A percentile compares a stretch with the other conserved stretches of the same genome.
Evolutionary conservation across 495 filamentous ascomycete species (phyloP).

Genomic region (Aspergillus mulundensis): DNA sequence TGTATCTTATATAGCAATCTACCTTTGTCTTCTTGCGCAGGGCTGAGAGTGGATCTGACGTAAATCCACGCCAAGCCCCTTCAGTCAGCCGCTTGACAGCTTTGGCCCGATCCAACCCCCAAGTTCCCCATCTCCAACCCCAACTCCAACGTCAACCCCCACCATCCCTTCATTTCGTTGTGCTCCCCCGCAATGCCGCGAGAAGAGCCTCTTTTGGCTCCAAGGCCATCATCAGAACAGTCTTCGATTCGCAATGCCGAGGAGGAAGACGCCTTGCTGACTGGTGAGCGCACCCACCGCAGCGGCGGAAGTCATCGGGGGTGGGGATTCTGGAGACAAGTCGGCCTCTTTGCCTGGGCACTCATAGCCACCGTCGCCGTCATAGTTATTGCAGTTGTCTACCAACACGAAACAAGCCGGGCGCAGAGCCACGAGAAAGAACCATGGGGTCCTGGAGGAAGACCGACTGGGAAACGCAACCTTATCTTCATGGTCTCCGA

Average conservation of each 20-base stretch:
- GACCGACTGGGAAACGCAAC: constrained; percentile 75
- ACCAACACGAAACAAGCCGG: constrained; percentile 57
- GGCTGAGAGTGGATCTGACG: neutral
- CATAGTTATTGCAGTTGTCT: constrained; percentile 69
- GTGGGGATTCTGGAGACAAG: constrained; percentile 59
- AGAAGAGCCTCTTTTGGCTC: constrained; percentile 43
- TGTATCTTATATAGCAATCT: neutral
- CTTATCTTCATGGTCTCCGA: constrained; percentile 98
- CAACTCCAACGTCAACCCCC: constrained; percentile 1
- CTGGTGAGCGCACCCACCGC: constrained; percentile 46
- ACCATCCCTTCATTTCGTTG: neutral
- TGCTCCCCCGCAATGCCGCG: constrained; percentile 34
- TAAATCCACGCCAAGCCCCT: constrained; percentile 3
- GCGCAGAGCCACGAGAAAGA: constrained; percentile 20
- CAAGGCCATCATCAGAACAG: constrained; percentile 41
- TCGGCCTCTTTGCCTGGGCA: constrained; percentile 82
- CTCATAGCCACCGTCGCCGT: constrained; percentile 77
- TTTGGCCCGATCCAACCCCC: neutral
- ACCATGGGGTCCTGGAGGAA: constrained; percentile 41
- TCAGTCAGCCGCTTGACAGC: neutral
- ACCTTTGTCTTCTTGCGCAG: neutral
- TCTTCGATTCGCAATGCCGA: constrained; percentile 46
- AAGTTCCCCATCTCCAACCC: neutral
- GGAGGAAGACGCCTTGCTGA: constrained; percentile 65
- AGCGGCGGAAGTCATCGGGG: constrained; percentile 26